These are phyloP conservation scores for Candida koratica DNA, from an alignment of 805 yeast species.

Conservation along the genomic window DNA sequence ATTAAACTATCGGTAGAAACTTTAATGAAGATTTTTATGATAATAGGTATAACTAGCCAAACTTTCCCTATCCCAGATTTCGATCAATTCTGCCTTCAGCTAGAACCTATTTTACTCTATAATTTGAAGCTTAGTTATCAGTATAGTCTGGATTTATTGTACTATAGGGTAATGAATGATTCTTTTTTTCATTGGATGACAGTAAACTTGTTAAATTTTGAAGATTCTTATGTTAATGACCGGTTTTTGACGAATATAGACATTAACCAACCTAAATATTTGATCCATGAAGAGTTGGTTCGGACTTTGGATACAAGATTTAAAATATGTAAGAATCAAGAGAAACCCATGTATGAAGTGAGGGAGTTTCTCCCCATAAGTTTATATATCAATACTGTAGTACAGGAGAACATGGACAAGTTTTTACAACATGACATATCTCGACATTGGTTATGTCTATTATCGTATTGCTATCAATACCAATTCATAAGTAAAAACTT, in stretches of 20 bases:
- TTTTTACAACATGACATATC: conserved; percentile 12
- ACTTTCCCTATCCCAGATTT: conserved; percentile 2
- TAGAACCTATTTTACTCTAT: conserved; percentile 17
- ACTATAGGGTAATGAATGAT: conserved; percentile 19
- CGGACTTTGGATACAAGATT: conserved; percentile 4
- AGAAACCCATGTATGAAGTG: conserved; percentile 10
- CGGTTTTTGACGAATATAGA: conserved; percentile 1
- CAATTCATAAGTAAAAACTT: conserved; percentile 29
- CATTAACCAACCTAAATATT: conserved; percentile 4
- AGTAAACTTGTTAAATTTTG: conserved; percentile 13
- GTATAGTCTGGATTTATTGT: conserved; percentile 21
- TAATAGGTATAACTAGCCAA: conserved; percentile 22
- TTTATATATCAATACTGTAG: conserved; percentile 15
- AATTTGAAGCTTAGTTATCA: conserved; percentile 16
- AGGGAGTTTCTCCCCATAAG: conserved; percentile 13
- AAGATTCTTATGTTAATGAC: conserved; percentile 11
- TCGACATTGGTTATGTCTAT: conserved; percentile 34
- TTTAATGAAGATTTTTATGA: conserved; percentile 21
- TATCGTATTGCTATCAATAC: conserved; percentile 37
- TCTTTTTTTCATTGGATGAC: conserved; percentile 33
- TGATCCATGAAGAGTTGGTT: conserved; percentile 1
- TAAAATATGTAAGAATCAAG: conserved; percentile 6
- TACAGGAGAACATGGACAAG: conserved; percentile 3
- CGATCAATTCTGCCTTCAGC: conserved; percentile 9
- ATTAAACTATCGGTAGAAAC: conserved; percentile 26